These are phyloP conservation scores for Penicillium nordicum DNA, from an alignment of 2,329 filamentous ascomycete species.

Conservation along the genomic window DNA sequence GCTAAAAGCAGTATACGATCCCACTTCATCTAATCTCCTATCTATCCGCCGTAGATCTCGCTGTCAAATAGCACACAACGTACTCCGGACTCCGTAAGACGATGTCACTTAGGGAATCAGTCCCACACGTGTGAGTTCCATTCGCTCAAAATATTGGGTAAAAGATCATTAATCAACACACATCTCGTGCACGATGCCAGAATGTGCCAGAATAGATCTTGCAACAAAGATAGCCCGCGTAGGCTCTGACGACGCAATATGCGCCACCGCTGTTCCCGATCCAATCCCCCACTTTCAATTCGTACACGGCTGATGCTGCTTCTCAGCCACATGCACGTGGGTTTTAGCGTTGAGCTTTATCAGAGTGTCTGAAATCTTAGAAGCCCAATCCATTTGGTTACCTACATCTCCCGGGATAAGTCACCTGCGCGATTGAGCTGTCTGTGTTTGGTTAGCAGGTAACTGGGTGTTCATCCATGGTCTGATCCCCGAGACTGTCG, in stretches of 20 bases:
- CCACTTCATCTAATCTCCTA: background rate
- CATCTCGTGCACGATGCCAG: background rate
- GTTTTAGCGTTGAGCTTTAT: background rate
- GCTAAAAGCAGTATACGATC: background rate
- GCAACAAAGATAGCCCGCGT: background rate
- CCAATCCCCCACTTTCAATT: background rate
- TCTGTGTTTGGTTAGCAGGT: background rate
- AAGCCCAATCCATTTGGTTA: background rate
- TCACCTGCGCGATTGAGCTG: background rate
- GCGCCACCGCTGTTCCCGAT: no score
- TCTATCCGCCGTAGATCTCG: background rate
- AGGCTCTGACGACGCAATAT: background rate
- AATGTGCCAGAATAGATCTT: background rate
- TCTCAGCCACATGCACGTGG: slow-evolving; percentile 9
- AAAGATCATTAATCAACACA: background rate
- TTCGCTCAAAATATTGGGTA: no score
- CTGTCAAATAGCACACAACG: background rate
- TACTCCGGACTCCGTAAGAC: no score
- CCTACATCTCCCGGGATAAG: background rate
- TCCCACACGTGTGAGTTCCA: no score
- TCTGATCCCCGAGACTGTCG: background rate
- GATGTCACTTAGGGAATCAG: background rate
- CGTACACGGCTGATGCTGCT: background rate
- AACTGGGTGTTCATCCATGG: background rate
- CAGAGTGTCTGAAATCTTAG: background rate